Conservation (phyloP, 2,329 filamentous ascomycete species). For the Elsinoe necatrix region DNA sequence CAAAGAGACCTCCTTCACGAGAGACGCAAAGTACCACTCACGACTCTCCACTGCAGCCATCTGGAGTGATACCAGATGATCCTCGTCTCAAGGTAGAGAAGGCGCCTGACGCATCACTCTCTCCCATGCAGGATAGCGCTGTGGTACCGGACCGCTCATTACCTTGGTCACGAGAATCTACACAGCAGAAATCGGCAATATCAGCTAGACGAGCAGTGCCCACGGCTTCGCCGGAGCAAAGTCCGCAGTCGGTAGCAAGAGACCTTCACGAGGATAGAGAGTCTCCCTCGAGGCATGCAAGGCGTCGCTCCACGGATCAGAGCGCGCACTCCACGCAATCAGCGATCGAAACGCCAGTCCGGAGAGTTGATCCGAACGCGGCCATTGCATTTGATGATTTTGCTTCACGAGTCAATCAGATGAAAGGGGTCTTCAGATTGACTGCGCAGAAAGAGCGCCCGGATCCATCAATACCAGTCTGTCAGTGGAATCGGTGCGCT, state of each 20-base stretch:
- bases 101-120: neutral
- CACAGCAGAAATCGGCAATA: neutral
- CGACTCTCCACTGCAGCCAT: conserved; percentile 9
- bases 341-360: neutral
- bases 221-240: neutral
- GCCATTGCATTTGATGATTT: conserved; percentile 54
- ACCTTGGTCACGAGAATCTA: neutral
- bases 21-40: neutral
- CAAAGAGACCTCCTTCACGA: neutral
- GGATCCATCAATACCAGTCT: conserved; percentile 51
- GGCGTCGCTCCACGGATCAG: neutral
- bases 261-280: neutral
- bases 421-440: conserved; percentile 66
- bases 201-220: conserved; percentile 1
- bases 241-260: neutral
- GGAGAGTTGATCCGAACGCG: conserved; percentile 8
- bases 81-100: neutral
- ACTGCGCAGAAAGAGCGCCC: conserved; percentile 68
- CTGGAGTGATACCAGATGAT: neutral
- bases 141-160: neutral
- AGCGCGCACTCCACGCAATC: neutral
- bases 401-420: conserved; percentile 59
- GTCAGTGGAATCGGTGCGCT: conserved; percentile 56
- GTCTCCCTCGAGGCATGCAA: neutral
- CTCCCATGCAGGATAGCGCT: neutral